These are phyloP conservation scores for Coniochaeta pulveracea DNA, from an alignment of 2,329 filamentous ascomycete species.

Conservation along the genomic window DNA sequence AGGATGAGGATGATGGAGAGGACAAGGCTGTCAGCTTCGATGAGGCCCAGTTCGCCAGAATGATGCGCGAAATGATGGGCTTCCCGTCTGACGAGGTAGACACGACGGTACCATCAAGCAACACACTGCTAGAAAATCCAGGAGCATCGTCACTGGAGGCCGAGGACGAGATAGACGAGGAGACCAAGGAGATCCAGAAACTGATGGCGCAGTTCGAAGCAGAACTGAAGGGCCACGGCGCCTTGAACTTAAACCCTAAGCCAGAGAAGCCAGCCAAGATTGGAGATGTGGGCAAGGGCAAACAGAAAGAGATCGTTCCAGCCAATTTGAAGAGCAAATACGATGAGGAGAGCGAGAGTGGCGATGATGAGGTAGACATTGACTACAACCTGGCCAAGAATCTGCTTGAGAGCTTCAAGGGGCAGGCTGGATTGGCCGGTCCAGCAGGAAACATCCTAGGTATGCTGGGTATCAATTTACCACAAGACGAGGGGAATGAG, in stretches of 20 bases:
- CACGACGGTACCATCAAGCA: slow-evolving; percentile 5
- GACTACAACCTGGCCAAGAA: slow-evolving; percentile 87
- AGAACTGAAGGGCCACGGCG: slow-evolving; percentile 59
- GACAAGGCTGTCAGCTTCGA: slow-evolving; percentile 71
- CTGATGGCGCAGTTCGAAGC: slow-evolving; percentile 60
- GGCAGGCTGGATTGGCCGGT: slow-evolving; percentile 74
- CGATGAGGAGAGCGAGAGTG: slow-evolving; percentile 5
- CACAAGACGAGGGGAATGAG: slow-evolving; percentile 60
- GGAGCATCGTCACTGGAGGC: too few species aligned
- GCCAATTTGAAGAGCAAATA: slow-evolving; percentile 10
- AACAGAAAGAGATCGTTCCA: slow-evolving; percentile 5
- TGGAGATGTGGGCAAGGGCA: slow-evolving; percentile 14
- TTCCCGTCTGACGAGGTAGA: slow-evolving; percentile 25
- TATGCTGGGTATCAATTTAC: slow-evolving; percentile 73
- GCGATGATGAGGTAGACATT: slow-evolving; percentile 50
- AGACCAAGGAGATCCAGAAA: slow-evolving; percentile 51
- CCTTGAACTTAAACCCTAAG: slow-evolving; percentile 40
- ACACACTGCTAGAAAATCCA: neutral
- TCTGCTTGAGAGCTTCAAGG: slow-evolving; percentile 83
- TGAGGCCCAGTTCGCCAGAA: slow-evolving; percentile 70
- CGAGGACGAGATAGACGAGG: slow-evolving; percentile 25
- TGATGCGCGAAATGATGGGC: slow-evolving; percentile 92
- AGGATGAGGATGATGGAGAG: slow-evolving; percentile 44
- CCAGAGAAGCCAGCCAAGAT: slow-evolving; percentile 19
- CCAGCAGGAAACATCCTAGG: slow-evolving; percentile 81